Percentiles rank a stretch among this genome's conserved stretches.
These are phyloP conservation scores for Blastobotrys malaysiensis DNA, from an alignment of 1,139 yeast species.

Conservation along the genomic window DNA sequence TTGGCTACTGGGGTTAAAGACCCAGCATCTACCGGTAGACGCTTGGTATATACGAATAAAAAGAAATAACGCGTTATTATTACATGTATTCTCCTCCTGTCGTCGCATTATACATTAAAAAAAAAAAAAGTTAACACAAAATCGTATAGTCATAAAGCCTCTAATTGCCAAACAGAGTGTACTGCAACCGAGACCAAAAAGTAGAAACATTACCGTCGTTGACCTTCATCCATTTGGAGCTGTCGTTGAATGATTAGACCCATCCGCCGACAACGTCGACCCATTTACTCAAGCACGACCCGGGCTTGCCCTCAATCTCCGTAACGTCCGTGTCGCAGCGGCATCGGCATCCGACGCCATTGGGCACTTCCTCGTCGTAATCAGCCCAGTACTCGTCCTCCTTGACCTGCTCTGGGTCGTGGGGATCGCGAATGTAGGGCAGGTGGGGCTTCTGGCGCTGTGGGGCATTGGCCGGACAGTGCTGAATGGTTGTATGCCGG, in stretches of 20 bases:
- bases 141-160: not conserved
- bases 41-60: not conserved
- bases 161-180: not conserved
- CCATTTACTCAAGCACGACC: constrained; percentile 56
- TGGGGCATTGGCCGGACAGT: constrained; percentile 70
- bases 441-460: constrained; percentile 28
- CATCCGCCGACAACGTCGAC: constrained; percentile 36
- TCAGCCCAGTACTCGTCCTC: constrained; percentile 39
- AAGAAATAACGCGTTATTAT: not conserved
- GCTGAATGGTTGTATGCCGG: constrained; percentile 64
- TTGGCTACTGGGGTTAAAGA: too few species aligned
- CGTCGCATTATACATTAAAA: not conserved
- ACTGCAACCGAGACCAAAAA: too few species aligned
- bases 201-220: not conserved
- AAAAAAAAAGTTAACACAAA: too few species aligned
- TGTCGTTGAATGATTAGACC: constrained; percentile 6
- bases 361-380: constrained; percentile 43
- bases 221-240: too few species aligned
- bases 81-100: not conserved
- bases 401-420: constrained; percentile 23
- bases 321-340: constrained; percentile 54
- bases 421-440: constrained; percentile 30
- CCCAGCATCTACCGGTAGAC: too few species aligned
- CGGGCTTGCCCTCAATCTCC: constrained; percentile 52
- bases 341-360: constrained; percentile 84